Evolutionary conservation across 2,329 filamentous ascomycete genomes (phyloP), one percentile per base, ranked within the genome.

Genomic region (Colletotrichum higginsianum): DNA sequence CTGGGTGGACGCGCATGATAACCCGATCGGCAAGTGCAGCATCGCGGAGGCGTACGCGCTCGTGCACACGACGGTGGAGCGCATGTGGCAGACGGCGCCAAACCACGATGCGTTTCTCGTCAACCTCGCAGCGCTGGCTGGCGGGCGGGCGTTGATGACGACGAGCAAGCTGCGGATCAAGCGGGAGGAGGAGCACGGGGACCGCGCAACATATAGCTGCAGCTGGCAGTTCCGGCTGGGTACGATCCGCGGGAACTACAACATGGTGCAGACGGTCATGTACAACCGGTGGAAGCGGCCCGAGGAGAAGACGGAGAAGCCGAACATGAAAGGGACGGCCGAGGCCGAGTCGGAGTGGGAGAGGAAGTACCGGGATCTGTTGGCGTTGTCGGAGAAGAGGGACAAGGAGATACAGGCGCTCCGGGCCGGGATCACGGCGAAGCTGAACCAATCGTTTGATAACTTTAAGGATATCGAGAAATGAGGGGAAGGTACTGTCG

Each of bases 171-270:
- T 82, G 56, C 81, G 81, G 65, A 81, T 87, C 57, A 83, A 81
- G 21, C 84, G 86, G 13, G 67, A 86, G 26, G 84, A 86, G n/a
- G 79, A 82, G 23, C 76, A 79, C 2, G 78, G 81, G 2, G 83
- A 83, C 16, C 77, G 82, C 47, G 85, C 82, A 42, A 80, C 82
- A 61, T 91, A 90, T 77, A 78, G 80, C 56, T 86, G 86, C 73
- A 81, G 82, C 65, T 92, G 89, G 89, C 84, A 87, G 72, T 85
- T 91, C 75, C 82, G 83, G 62, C 87, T 88, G 69, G 89, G 89
- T 0, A 80, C 82, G n/a, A 77, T 89, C 12, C 81, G 82, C 62
- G 88, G 87, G 2, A 81, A 82, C 55, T 91, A 89, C 74, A 84
- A 82, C 38, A 87, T 91, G 79, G 81, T 84, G 63, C 86, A 87